Conservation (phyloP, 139 green algal species). For the Choricystis sp. region DNA sequence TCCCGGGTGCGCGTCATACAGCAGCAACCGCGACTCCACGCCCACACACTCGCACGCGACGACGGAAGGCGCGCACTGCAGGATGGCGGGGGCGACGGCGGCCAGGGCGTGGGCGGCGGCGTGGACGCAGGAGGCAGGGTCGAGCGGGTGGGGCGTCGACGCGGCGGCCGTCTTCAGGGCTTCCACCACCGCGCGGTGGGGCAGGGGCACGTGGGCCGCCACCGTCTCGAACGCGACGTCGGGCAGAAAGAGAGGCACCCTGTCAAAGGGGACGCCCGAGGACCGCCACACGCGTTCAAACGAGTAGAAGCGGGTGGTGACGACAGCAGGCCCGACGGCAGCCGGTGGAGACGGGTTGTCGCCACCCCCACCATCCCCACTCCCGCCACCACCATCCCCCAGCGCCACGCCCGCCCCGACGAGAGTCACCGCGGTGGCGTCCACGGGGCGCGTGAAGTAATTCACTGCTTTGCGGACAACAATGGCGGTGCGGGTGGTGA, state of each 20-base stretch:
- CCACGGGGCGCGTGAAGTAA: slow-evolving; percentile 67
- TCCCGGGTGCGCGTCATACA: neutral
- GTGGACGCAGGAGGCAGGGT: slow-evolving; percentile 71
- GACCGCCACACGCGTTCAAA: slow-evolving; percentile 63
- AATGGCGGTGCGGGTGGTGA: slow-evolving; percentile 43
- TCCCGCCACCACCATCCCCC: neutral
- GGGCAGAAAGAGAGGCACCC: slow-evolving; percentile 76
- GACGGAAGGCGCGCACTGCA: slow-evolving; percentile 46
- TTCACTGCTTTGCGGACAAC: slow-evolving; percentile 60
- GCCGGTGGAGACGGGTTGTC: neutral
- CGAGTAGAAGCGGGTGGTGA: slow-evolving; percentile 59
- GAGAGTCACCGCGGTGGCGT: slow-evolving; percentile 7
- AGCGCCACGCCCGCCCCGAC: neutral
- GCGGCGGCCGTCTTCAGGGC: slow-evolving; percentile 3
- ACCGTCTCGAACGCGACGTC: slow-evolving; percentile 65
- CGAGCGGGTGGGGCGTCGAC: slow-evolving; percentile 31
- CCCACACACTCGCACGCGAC: slow-evolving; percentile 23
- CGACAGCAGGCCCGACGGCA: slow-evolving; percentile 4
- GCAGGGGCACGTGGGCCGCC: slow-evolving; percentile 64
- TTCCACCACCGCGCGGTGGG: slow-evolving; percentile 21
- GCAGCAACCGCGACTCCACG: neutral
- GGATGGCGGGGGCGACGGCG: slow-evolving; percentile 67
- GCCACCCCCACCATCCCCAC: slow-evolving; percentile 15
- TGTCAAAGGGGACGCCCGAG: slow-evolving; percentile 57
- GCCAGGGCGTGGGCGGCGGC: slow-evolving; percentile 75